Evolutionary conservation across 352 stramenopile species (phyloP).

Genomic region (Aphanomyces cochlioides): DNA sequence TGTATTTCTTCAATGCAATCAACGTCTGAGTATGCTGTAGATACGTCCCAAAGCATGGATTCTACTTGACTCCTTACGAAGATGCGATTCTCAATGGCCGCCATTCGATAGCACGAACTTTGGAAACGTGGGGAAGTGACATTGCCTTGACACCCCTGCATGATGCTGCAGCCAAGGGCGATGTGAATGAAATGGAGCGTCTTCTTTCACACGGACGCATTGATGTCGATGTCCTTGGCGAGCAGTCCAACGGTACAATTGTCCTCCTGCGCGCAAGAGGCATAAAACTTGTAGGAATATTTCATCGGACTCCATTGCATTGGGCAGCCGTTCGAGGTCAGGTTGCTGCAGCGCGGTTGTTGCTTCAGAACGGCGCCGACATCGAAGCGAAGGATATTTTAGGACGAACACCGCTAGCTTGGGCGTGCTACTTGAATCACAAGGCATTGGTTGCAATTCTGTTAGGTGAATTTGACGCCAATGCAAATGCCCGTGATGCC

Average conservation of each 20-base stretch:
- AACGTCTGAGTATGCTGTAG: slow-evolving; percentile 25
- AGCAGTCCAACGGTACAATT: slow-evolving; percentile 49
- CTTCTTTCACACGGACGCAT: slow-evolving; percentile 50
- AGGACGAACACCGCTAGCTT: slow-evolving; percentile 59
- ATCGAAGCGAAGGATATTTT: slow-evolving; percentile 68
- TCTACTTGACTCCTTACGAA: slow-evolving; percentile 58
- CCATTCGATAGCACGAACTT: slow-evolving; percentile 53
- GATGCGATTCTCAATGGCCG: slow-evolving; percentile 63
- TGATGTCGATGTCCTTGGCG: slow-evolving; percentile 62
- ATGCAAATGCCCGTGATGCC: slow-evolving; percentile 2
- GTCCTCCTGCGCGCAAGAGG: not conserved
- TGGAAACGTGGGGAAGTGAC: slow-evolving; percentile 69
- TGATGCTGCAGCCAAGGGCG: slow-evolving; percentile 50
- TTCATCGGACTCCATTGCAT: slow-evolving; percentile 66
- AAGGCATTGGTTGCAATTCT: slow-evolving; percentile 51
- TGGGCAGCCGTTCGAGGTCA: slow-evolving; percentile 63
- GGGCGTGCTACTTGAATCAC: slow-evolving; percentile 68
- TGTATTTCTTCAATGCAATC: not conserved
- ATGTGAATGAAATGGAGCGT: slow-evolving; percentile 39
- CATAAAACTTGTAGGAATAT: slow-evolving; percentile 37
- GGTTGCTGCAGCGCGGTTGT: slow-evolving; percentile 39
- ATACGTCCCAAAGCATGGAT: slow-evolving; percentile 60
- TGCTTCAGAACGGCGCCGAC: slow-evolving; percentile 55
- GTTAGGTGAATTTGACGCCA: slow-evolving; percentile 30
- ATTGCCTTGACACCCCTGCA: slow-evolving; percentile 68